A percentile compares a stretch with the other conserved stretches of the same genome.
These are phyloP conservation scores for Tylopilus cervinicoccineus DNA, from an alignment of 768 basidiomycete species.

Conservation along the genomic window DNA sequence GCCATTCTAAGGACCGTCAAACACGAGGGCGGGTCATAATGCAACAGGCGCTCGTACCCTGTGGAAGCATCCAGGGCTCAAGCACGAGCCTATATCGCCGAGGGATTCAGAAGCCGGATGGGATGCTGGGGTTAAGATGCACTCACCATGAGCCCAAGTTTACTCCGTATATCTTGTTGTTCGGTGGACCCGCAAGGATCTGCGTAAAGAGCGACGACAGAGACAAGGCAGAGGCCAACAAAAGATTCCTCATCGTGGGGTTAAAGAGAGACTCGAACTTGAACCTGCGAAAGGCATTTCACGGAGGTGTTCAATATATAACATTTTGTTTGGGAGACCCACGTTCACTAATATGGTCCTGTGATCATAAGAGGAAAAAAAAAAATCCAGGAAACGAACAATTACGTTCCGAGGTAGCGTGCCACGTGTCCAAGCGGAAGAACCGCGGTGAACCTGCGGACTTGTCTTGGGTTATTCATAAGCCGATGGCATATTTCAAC, in stretches of 20 bases:
- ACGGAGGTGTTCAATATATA: slow-evolving; percentile 6
- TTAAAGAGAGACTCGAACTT: background rate
- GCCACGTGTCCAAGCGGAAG: background rate
- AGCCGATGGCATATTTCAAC: background rate
- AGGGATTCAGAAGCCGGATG: background rate
- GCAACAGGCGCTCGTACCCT: slow-evolving; percentile 35
- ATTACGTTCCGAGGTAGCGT: background rate
- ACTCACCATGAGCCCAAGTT: slow-evolving; percentile 64
- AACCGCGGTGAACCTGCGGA: background rate
- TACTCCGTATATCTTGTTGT: slow-evolving; percentile 61
- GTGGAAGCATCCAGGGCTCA: slow-evolving; percentile 82
- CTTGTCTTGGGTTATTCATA: too few relatives aligned
- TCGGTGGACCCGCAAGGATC: slow-evolving; percentile 20
- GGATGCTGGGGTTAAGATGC: background rate
- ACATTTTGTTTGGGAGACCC: slow-evolving; percentile 1
- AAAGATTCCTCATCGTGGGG: slow-evolving; percentile 19
- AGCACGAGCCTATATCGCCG: slow-evolving; percentile 56
- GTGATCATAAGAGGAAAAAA: slow-evolving; percentile 1
- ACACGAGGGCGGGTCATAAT: background rate
- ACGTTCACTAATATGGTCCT: background rate
- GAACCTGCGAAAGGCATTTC: background rate
- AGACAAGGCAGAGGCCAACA: slow-evolving; percentile 11
- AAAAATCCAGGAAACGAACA: background rate
- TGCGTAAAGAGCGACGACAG: slow-evolving; percentile 15
- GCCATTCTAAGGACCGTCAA: slow-evolving; percentile 50